Percentiles rank a stretch among this genome's conserved stretches.
phyloP scores from a whole-genome alignment of 768 basidiomycete genomes.

The Suillus subluteus region DNA sequence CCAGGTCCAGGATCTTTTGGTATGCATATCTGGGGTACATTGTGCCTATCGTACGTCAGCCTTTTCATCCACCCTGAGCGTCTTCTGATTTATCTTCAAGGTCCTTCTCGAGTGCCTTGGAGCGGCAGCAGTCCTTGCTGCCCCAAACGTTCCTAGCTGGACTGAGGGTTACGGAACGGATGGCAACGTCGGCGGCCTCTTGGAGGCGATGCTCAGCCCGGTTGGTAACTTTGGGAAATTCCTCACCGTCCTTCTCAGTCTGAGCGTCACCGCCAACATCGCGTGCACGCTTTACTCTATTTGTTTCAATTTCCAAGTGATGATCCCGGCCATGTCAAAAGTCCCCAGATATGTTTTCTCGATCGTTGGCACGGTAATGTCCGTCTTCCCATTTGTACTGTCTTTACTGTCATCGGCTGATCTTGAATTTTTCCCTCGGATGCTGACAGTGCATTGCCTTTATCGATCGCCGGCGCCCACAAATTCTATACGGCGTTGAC shows the following conservation, averaged over 20 bases:
- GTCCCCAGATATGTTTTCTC: slow-evolving; percentile 76
- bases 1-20: slow-evolving; percentile 61
- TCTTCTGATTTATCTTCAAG: slow-evolving; percentile 19
- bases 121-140: slow-evolving; percentile 65
- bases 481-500: slow-evolving; percentile 66
- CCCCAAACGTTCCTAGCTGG: slow-evolving; percentile 60
- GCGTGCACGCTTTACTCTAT: slow-evolving; percentile 84
- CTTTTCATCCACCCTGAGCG: slow-evolving; percentile 21
- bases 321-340: slow-evolving; percentile 57
- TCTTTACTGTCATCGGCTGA: slow-evolving; percentile 14
- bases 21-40: slow-evolving; percentile 71
- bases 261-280: slow-evolving; percentile 80
- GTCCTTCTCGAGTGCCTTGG: slow-evolving; percentile 59
- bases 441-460: slow-evolving; percentile 56
- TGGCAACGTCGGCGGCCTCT: slow-evolving; percentile 64
- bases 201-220: slow-evolving; percentile 64
- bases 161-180: slow-evolving; percentile 52
- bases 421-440: not conserved
- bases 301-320: slow-evolving; percentile 72
- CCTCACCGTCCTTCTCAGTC: slow-evolving; percentile 70
- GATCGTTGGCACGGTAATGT: slow-evolving; percentile 69
- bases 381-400: slow-evolving; percentile 27
- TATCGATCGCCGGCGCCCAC: slow-evolving; percentile 71
- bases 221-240: slow-evolving; percentile 70
- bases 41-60: slow-evolving; percentile 56